Percentiles rank a stretch among this genome's conserved stretches.
Conservation (phyloP, 148 eudicot genomes). For the Diospyros lotus region DNA sequence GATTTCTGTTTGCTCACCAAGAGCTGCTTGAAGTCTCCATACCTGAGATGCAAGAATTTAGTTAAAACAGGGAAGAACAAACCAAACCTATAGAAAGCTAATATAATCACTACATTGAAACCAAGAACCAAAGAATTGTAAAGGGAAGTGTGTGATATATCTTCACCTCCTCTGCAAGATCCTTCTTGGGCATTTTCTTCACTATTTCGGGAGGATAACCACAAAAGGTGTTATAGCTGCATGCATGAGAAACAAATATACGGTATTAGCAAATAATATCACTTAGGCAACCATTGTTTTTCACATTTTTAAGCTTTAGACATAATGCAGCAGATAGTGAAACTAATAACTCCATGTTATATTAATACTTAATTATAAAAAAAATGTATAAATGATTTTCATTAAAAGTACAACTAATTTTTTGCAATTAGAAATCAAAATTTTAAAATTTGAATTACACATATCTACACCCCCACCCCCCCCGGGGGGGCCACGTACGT, state of each 20-base stretch:
- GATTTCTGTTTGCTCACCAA: conserved; percentile 92
- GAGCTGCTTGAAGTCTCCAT: conserved; percentile 97
- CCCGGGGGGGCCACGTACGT: too few relatives aligned
- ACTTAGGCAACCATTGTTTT: background rate
- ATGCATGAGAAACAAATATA: conserved; percentile 10
- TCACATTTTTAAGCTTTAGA: background rate
- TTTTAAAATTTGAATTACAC: background rate
- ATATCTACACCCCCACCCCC: background rate
- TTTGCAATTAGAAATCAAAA: background rate
- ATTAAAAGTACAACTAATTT: background rate
- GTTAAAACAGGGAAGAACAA: conserved; percentile 5
- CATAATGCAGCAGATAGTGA: background rate
- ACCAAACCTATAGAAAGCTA: background rate
- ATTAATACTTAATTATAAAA: too few relatives aligned
- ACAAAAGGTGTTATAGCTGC: conserved; percentile 83
- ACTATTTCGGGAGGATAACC: conserved; percentile 90
- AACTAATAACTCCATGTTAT: background rate
- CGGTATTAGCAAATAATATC: conserved; percentile 7
- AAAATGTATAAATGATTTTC: background rate
- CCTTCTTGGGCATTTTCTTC: conserved; percentile 93
- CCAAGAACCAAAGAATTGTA: conserved; percentile 3
- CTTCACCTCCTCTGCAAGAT: conserved; percentile 86
- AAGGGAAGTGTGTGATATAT: background rate
- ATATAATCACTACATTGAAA: background rate
- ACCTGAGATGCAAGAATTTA: conserved; percentile 43